Conservation (phyloP, 2,329 filamentous ascomycete genomes). For the Incumbomyces delicatus region DNA sequence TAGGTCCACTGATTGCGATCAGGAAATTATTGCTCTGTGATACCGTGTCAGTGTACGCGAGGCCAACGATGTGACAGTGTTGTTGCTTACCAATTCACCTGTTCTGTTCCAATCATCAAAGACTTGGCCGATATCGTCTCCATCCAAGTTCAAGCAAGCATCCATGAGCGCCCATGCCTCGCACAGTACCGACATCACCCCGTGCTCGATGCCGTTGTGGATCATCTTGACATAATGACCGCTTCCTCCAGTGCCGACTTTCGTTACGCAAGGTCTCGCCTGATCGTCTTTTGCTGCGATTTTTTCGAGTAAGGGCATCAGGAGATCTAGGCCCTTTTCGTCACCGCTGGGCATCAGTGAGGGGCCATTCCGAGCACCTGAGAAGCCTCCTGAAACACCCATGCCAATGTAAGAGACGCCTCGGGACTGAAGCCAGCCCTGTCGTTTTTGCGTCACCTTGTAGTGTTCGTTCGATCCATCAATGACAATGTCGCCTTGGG, state of each 20-base stretch:
- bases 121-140: constrained; percentile 51
- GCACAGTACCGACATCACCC: constrained; percentile 55
- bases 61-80: constrained; percentile 16
- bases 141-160: constrained; percentile 46
- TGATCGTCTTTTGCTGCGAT: constrained; percentile 53
- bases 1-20: constrained; percentile 52
- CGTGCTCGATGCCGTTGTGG: constrained; percentile 65
- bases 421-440: constrained; percentile 45
- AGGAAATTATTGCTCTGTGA: constrained; percentile 45
- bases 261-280: constrained; percentile 50
- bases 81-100: constrained; percentile 34
- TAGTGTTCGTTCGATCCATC: constrained; percentile 62
- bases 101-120: constrained; percentile 52
- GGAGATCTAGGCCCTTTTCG: constrained; percentile 44
- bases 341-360: constrained; percentile 58
- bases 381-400: constrained; percentile 61
- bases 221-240: constrained; percentile 70
- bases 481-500: constrained; percentile 55
- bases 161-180: constrained; percentile 58
- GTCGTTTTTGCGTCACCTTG: constrained; percentile 52
- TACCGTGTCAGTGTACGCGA: neutral
- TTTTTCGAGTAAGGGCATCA: constrained; percentile 51
- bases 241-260: constrained; percentile 52
- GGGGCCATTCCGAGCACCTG: constrained; percentile 55
- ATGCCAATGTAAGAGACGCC: constrained; percentile 57